phyloP scores from a whole-genome alignment of 768 basidiomycete genomes.

The Peribolospora kevripleyi region DNA sequence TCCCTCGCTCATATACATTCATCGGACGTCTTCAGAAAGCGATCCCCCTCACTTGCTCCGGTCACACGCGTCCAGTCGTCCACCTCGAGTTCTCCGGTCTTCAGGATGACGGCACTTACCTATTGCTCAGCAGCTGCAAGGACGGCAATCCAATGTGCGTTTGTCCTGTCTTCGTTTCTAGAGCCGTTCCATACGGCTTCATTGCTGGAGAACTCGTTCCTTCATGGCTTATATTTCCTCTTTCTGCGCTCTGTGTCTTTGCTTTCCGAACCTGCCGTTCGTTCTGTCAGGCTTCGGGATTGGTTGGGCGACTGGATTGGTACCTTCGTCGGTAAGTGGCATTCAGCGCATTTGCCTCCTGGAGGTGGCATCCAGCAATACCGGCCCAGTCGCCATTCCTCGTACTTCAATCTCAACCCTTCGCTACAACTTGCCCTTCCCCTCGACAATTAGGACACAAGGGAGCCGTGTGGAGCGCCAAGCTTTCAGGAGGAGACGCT shows the following conservation, averaged over 20 bases:
- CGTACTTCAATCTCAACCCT: conserved; percentile 47
- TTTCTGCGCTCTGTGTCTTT: neutral
- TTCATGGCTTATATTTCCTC: neutral
- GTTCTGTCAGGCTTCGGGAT: conserved; percentile 46
- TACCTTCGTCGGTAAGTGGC: conserved; percentile 23
- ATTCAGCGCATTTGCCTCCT: neutral
- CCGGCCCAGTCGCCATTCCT: conserved; percentile 19
- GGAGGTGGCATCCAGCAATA: neutral
- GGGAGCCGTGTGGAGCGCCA: conserved; percentile 92
- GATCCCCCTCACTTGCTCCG: no score
- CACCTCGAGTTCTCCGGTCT: no score
- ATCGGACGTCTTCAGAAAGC: no score
- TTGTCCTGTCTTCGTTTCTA: neutral
- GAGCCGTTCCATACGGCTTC: neutral
- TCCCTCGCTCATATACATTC: no score
- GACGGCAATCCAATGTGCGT: conserved; percentile 56
- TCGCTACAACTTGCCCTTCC: neutral
- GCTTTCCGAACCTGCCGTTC: neutral
- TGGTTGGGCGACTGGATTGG: conserved; percentile 99
- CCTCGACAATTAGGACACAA: conserved; percentile 22
- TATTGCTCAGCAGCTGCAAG: conserved; percentile 90
- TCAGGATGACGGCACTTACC: conserved; percentile 46
- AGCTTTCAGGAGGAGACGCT: conserved; percentile 52
- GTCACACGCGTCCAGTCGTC: no score
- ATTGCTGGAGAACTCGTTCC: neutral